Evolutionary conservation across 768 basidiomycete species (phyloP).

Genomic region (Filobasidium floriforme): DNA sequence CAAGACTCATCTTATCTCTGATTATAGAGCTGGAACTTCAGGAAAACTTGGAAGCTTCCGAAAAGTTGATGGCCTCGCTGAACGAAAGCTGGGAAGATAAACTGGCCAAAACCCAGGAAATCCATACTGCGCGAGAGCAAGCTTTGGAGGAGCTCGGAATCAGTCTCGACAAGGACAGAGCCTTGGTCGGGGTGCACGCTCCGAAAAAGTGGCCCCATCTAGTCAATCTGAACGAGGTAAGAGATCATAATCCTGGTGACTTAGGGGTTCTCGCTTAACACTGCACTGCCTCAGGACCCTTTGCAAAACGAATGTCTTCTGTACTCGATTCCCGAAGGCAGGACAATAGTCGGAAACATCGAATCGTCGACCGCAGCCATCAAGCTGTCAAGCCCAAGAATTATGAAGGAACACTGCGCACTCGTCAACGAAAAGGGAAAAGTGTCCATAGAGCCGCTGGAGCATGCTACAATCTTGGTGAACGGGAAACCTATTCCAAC

Average conservation of each 20-base stretch:
- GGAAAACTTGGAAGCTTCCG: slow-evolving; percentile 67
- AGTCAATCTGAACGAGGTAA: slow-evolving; percentile 44
- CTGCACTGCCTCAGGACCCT: slow-evolving; percentile 45
- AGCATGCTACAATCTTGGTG: slow-evolving; percentile 70
- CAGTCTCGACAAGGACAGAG: slow-evolving; percentile 75
- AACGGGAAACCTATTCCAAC: slow-evolving; percentile 83
- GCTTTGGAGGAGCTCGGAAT: slow-evolving; percentile 96
- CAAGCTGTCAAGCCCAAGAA: slow-evolving; percentile 83
- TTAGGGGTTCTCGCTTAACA: too few relatives aligned
- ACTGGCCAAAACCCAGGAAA: slow-evolving; percentile 76
- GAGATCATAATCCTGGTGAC: too few relatives aligned
- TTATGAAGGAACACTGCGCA: slow-evolving; percentile 83
- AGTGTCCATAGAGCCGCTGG: slow-evolving; percentile 70
- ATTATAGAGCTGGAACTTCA: slow-evolving; percentile 72
- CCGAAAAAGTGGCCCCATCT: slow-evolving; percentile 64
- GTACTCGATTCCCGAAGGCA: slow-evolving; percentile 78
- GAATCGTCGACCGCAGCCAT: slow-evolving; percentile 78
- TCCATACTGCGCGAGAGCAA: slow-evolving; percentile 94
- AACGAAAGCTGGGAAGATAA: slow-evolving; percentile 92
- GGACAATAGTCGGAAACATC: slow-evolving; percentile 72
- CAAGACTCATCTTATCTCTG: neutral
- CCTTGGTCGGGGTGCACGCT: slow-evolving; percentile 86
- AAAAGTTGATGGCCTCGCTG: slow-evolving; percentile 86
- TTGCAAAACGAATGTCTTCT: slow-evolving; percentile 40
- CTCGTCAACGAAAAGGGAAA: slow-evolving; percentile 80